phyloP scores from a whole-genome alignment of 441 rosid genomes.

The Melastoma candidum region DNA sequence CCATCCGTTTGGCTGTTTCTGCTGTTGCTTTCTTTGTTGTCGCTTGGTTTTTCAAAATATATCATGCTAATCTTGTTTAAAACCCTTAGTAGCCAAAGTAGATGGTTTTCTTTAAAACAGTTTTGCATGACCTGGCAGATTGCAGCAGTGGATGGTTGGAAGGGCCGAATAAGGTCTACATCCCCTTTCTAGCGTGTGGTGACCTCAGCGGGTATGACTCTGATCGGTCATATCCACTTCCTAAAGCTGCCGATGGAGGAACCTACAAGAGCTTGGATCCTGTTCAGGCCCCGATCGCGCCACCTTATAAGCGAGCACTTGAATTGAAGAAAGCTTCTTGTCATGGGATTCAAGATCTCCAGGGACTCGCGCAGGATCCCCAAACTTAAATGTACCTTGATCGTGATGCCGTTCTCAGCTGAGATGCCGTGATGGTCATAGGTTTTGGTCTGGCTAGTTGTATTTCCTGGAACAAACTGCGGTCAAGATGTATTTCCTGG shows the following conservation, averaged over 20 bases:
- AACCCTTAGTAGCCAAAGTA: too few species aligned
- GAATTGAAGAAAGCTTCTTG: slow-evolving; percentile 86
- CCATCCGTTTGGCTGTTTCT: not conserved
- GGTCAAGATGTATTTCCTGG: too few species aligned
- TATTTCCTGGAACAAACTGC: too few species aligned
- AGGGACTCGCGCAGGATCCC: slow-evolving; percentile 50
- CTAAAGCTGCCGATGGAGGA: slow-evolving; percentile 71
- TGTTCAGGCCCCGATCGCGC: slow-evolving; percentile 89
- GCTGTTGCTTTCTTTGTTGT: not conserved
- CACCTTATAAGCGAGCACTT: slow-evolving; percentile 87
- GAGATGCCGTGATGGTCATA: too few species aligned
- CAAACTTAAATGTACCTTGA: slow-evolving; percentile 1
- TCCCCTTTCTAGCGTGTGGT: slow-evolving; percentile 90
- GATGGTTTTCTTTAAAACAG: not conserved
- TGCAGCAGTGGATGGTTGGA: slow-evolving; percentile 93
- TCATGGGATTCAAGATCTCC: slow-evolving; percentile 37
- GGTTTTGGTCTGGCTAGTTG: too few species aligned
- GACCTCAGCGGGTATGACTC: slow-evolving; percentile 89
- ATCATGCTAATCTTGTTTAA: too few species aligned
- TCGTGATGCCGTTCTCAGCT: too few species aligned
- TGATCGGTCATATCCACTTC: slow-evolving; percentile 84
- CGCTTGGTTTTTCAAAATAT: too few species aligned
- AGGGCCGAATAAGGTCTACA: slow-evolving; percentile 85
- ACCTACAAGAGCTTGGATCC: slow-evolving; percentile 82
- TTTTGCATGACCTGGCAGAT: slow-evolving; percentile 33